Base-by-base conservation (phyloP, 306 rosid genomes). In the Cercis canadensis region DNA sequence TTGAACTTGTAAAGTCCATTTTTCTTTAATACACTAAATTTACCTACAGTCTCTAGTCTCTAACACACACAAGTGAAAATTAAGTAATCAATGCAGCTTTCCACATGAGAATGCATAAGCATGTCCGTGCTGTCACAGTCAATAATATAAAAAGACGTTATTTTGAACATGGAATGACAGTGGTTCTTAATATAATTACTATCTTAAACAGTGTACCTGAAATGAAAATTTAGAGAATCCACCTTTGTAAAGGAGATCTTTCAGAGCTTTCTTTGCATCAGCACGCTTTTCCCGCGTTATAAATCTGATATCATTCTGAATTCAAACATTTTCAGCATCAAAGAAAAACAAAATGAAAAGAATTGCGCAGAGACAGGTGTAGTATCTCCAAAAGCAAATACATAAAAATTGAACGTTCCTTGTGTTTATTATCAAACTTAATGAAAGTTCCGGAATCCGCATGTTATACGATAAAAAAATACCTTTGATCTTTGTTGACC, bases 211-310 rank as follows among this genome's bases (percentile, higher is more conserved):
- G 41, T 67, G 59, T 84, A 84, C 92, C 89, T 49, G 79, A 69
- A 81, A 80, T 44, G 81, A 65, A 75, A 58, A 41, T 62, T 70
- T 81, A 24, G 88, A 77, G 80, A 85, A 60, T 39, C 96, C 97
- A 72, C 82, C 66, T 65, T 64, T 87, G 81, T 70, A 84, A 63
- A 90, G 91, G 57, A 90, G 92, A 84, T 76, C 68, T 61, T 94
- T 89, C 51, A 90, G 75, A 44, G 96, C 97, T 86, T 86, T 94
- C 86, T 90, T 90, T 64, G 96, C 67, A 76, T 94, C 97, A 59
- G 92, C 87, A 63, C 91, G 97, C 84, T 81, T 94, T 74, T 94
- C 85, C 74, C 86, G 96, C 50, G 80, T 80, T 64, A 82, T 81
- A 63, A 53, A 84, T 72, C 88, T 84, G 73, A 94, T 45, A 4